These are phyloP conservation scores for Rutstroemia sp. DNA, from an alignment of 2,329 filamentous ascomycete species.

Conservation along the genomic window DNA sequence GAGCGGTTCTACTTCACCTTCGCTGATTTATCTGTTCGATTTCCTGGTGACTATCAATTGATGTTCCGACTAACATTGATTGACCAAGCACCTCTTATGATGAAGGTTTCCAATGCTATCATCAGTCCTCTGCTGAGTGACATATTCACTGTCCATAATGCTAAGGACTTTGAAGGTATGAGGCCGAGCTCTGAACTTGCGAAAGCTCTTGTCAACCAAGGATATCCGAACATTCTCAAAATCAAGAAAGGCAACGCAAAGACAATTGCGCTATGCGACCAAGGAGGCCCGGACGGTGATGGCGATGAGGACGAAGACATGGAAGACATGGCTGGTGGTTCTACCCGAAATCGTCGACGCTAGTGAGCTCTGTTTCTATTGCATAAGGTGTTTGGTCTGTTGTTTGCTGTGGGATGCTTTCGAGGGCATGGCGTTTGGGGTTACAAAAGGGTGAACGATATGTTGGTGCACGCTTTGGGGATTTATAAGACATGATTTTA, in stretches of 20 bases:
- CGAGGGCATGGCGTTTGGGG: no score
- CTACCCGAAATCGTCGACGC: neutral
- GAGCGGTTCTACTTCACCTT: constrained; percentile 85
- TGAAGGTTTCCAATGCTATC: constrained; percentile 31
- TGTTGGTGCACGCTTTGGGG: no score
- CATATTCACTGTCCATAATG: constrained; percentile 75
- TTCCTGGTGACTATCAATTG: constrained; percentile 67
- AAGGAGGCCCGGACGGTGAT: constrained; percentile 23
- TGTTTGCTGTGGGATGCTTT: no score
- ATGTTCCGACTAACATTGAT: constrained; percentile 68
- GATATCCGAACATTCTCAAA: constrained; percentile 61
- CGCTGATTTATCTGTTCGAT: constrained; percentile 72
- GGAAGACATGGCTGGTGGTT: constrained; percentile 9
- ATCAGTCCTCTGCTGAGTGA: constrained; percentile 43
- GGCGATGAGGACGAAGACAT: constrained; percentile 21
- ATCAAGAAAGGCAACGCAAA: constrained; percentile 81
- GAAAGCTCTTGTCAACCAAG: constrained; percentile 68
- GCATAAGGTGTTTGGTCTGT: no score
- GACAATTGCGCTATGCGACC: constrained; percentile 29
- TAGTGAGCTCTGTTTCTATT: neutral
- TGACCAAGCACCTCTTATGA: constrained; percentile 35
- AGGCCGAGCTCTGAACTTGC: constrained; percentile 67
- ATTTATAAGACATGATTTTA: no score
- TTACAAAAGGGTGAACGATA: no score
- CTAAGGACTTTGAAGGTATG: constrained; percentile 85